These are phyloP conservation scores for Mycena maculata DNA, from an alignment of 768 basidiomycete species.

Conservation along the genomic window DNA sequence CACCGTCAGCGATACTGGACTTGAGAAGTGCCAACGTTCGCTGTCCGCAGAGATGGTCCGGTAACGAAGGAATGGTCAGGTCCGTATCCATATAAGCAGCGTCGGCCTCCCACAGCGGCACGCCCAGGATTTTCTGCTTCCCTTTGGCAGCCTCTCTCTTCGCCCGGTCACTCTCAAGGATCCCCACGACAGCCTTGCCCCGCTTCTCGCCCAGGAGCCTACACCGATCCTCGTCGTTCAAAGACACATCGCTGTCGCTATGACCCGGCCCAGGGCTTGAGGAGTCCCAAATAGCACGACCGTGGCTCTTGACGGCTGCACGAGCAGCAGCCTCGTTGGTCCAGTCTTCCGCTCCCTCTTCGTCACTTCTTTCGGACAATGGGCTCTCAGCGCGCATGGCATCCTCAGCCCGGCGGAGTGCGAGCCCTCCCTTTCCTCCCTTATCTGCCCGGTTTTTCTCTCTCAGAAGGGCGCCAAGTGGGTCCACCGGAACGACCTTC, in stretches of 20 bases:
- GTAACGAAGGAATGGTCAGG: constrained; percentile 14
- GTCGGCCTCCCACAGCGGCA: constrained; percentile 44
- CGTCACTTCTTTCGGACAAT: constrained; percentile 44
- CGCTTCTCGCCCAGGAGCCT: constrained; percentile 54
- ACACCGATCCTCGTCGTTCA: constrained; percentile 49
- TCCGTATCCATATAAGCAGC: constrained; percentile 6
- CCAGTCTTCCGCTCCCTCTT: constrained; percentile 51
- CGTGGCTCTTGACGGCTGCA: constrained; percentile 47
- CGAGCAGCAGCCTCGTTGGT: constrained; percentile 54
- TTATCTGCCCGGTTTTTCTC: constrained; percentile 60
- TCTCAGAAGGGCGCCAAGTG: constrained; percentile 64
- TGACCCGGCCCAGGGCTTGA: constrained; percentile 36
- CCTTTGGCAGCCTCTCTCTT: constrained; percentile 41
- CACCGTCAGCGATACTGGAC: constrained; percentile 17
- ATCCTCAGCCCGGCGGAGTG: constrained; percentile 59
- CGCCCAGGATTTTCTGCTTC: constrained; percentile 42
- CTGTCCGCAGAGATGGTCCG: constrained; percentile 8
- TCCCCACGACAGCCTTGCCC: constrained; percentile 56
- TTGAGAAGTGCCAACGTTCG: constrained; percentile 15
- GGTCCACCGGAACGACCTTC: constrained; percentile 53
- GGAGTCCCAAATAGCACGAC: constrained; percentile 29
- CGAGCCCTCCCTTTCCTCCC: constrained; percentile 53
- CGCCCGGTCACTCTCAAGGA: constrained; percentile 56
- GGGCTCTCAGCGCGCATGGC: constrained; percentile 47
- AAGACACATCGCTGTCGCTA: constrained; percentile 35